Conservation (phyloP, 805 yeast species). For the Metschnikowia drakensbergensis region DNA sequence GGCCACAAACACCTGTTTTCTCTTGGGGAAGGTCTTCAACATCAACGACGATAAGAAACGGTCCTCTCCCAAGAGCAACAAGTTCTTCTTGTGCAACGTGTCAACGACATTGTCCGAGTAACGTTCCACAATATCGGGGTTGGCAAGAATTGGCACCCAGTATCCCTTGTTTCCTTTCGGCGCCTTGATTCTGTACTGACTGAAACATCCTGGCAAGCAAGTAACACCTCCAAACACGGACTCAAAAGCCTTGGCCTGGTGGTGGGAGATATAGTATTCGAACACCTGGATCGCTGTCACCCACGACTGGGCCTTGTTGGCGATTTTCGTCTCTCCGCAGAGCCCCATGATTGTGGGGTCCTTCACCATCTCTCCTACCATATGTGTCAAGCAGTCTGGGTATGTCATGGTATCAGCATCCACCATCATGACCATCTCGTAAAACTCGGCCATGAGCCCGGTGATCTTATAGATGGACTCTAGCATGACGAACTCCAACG, state of each 20-base stretch:
- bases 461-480: constrained; percentile 76
- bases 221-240: constrained; percentile 94
- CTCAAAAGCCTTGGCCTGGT: constrained; percentile 91
- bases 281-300: constrained; percentile 92
- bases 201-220: constrained; percentile 93
- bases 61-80: constrained; percentile 86
- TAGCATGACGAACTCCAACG: constrained; percentile 75
- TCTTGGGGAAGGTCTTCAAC: constrained; percentile 84
- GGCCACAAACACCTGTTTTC: constrained; percentile 82
- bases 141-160: constrained; percentile 93
- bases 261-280: constrained; percentile 90
- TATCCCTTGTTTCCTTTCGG: constrained; percentile 68
- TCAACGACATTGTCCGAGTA: constrained; percentile 83
- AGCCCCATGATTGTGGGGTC: constrained; percentile 87
- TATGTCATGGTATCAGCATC: constrained; percentile 91
- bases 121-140: constrained; percentile 90
- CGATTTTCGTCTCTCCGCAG: constrained; percentile 92
- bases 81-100: constrained; percentile 81
- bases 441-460: constrained; percentile 77
- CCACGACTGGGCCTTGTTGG: constrained; percentile 81
- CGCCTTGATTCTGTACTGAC: constrained; percentile 84
- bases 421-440: constrained; percentile 84
- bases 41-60: constrained; percentile 79
- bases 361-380: constrained; percentile 84
- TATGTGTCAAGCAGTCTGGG: constrained; percentile 85